phyloP scores from a whole-genome alignment of 2,329 filamentous ascomycete species.

The Elsinoe arachidis region DNA sequence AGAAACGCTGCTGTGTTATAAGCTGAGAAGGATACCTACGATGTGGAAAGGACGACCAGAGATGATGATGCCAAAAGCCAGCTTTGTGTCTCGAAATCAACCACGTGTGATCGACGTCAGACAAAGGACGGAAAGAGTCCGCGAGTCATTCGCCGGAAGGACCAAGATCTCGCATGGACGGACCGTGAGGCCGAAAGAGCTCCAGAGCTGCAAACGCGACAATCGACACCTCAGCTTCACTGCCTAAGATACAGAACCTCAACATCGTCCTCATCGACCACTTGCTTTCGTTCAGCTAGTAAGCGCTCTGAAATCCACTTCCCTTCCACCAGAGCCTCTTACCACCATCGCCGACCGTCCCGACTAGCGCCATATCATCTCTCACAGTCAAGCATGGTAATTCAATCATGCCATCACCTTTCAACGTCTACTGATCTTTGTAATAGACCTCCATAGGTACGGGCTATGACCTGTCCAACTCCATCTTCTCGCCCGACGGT shows the following conservation, averaged over 20 bases:
- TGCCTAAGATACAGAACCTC: not conserved
- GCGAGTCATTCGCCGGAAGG: slow-evolving; percentile 6
- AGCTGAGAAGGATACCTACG: not conserved
- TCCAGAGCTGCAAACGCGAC: not conserved
- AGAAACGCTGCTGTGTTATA: not conserved
- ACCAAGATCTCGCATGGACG: not conserved
- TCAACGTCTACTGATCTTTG: not conserved
- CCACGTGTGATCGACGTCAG: slow-evolving; percentile 12
- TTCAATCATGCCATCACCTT: not conserved
- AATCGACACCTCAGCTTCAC: not conserved
- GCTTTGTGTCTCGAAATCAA: not conserved
- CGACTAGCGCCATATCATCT: not conserved
- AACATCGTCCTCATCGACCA: not conserved
- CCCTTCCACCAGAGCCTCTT: too few species aligned
- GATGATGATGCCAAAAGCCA: not conserved
- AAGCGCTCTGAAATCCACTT: too few species aligned
- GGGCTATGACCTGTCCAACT: slow-evolving; percentile 98
- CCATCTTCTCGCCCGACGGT: slow-evolving; percentile 97
- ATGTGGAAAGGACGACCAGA: not conserved
- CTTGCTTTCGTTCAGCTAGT: too few species aligned
- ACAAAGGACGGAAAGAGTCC: not conserved
- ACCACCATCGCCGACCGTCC: too few species aligned
- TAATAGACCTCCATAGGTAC: slow-evolving; percentile 95
- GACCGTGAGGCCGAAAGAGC: not conserved
- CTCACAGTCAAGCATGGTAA: not conserved